Percentiles rank a stretch among this genome's conserved stretches.
phyloP scores from a whole-genome alignment of 2,329 filamentous ascomycete genomes.

The Pezizomycotina sp. region DNA sequence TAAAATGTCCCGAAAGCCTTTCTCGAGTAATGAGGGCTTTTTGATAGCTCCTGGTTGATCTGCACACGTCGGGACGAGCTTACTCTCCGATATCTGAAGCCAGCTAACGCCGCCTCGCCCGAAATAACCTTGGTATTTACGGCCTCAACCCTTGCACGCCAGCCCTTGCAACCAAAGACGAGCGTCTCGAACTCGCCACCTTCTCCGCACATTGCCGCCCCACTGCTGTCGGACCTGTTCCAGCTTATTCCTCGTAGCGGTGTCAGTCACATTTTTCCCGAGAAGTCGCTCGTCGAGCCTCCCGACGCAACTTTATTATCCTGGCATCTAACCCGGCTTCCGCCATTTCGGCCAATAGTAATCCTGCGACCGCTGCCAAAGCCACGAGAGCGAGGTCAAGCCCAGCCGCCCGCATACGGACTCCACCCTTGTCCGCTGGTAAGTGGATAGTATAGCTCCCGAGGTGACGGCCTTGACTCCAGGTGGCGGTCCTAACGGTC shows the following conservation, averaged over 20 bases:
- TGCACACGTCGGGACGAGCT: too few relatives aligned
- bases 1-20: too few relatives aligned
- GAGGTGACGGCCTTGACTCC: conserved; percentile 69
- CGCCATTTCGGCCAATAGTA: conserved; percentile 66
- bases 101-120: conserved; percentile 43
- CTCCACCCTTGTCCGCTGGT: conserved; percentile 91
- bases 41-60: too few relatives aligned
- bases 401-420: conserved; percentile 74
- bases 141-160: conserved; percentile 49
- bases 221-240: conserved; percentile 32
- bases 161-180: conserved; percentile 59
- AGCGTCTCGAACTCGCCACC: conserved; percentile 94
- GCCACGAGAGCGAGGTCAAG: conserved; percentile 63
- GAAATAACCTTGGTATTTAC: conserved; percentile 38
- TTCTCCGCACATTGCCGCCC: conserved; percentile 51
- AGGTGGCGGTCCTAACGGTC: conserved; percentile 53
- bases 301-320: conserved; percentile 87
- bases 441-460: conserved; percentile 84
- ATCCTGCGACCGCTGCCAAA: conserved; percentile 52
- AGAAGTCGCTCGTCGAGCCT: conserved; percentile 67
- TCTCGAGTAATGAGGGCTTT: too few relatives aligned
- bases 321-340: conserved; percentile 63
- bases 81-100: conserved; percentile 56
- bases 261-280: conserved; percentile 60
- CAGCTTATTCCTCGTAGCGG: conserved; percentile 33